These are phyloP conservation scores for Fomitopsis schrenkii DNA, from an alignment of 1,284 basidiomycete genomes.

Conservation along the genomic window DNA sequence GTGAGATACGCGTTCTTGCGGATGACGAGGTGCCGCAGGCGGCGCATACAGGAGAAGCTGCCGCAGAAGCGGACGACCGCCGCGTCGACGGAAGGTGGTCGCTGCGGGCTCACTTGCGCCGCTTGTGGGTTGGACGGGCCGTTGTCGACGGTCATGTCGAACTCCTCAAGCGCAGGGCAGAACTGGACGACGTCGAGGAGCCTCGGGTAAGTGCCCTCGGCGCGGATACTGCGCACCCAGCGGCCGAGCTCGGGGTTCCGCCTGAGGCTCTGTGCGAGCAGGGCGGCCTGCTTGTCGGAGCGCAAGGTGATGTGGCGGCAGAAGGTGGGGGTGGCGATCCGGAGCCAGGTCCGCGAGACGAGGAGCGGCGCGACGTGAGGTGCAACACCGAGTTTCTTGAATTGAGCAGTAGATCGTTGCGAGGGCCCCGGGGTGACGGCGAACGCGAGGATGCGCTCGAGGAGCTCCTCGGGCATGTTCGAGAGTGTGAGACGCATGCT, in stretches of 20 bases:
- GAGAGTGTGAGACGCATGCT: slow-evolving; percentile 23
- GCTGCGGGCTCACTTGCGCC: not conserved
- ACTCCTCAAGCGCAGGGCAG: slow-evolving; percentile 28
- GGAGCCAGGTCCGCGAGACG: slow-evolving; percentile 43
- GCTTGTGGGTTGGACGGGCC: slow-evolving; percentile 10
- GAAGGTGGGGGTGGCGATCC: slow-evolving; percentile 49
- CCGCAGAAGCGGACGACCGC: slow-evolving; percentile 35
- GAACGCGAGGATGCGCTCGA: slow-evolving; percentile 46
- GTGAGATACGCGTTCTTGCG: slow-evolving; percentile 54
- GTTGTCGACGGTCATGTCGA: slow-evolving; percentile 44
- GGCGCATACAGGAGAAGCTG: slow-evolving; percentile 31
- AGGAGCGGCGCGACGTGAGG: slow-evolving; percentile 39
- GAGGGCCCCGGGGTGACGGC: slow-evolving; percentile 30
- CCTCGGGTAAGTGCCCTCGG: slow-evolving; percentile 29
- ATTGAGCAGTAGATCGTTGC: slow-evolving; percentile 19
- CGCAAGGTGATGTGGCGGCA: slow-evolving; percentile 44
- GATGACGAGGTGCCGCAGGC: slow-evolving; percentile 41
- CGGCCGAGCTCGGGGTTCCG: slow-evolving; percentile 32
- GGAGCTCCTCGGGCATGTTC: slow-evolving; percentile 53
- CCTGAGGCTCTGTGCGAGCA: slow-evolving; percentile 35
- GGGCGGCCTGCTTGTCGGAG: slow-evolving; percentile 32
- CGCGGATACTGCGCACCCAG: slow-evolving; percentile 35
- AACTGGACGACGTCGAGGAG: slow-evolving; percentile 25
- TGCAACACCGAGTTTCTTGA: slow-evolving; percentile 5
- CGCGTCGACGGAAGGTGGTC: slow-evolving; percentile 15